Evolutionary conservation across 495 filamentous ascomycete genomes (phyloP).

Genomic region (Pyrenopolyporus hunteri): DNA sequence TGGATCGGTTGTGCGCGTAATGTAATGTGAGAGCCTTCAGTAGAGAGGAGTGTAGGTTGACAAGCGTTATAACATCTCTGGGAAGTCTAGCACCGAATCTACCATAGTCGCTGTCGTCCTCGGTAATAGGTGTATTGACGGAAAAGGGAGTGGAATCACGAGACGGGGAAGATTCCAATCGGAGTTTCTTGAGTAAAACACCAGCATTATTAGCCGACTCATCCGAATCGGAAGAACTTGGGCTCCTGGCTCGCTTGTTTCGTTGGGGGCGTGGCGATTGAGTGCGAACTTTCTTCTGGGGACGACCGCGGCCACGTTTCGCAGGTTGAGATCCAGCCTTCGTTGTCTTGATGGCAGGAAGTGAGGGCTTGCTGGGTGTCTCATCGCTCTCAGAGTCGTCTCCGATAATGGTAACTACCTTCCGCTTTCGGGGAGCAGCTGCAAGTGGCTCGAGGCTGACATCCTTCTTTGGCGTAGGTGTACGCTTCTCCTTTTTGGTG

Average conservation of each 20-base stretch:
- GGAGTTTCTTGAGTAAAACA: constrained; percentile 48
- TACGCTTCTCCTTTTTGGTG: constrained; percentile 40
- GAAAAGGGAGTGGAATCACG: constrained; percentile 38
- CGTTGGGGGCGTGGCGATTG: constrained; percentile 10
- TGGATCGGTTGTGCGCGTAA: constrained; percentile 67
- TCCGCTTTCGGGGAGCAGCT: constrained; percentile 42
- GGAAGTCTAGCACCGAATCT: constrained; percentile 47
- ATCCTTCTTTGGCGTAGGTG: constrained; percentile 33
- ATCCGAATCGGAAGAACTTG: constrained; percentile 40
- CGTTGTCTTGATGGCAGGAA: constrained; percentile 13
- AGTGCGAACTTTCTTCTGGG: constrained; percentile 31
- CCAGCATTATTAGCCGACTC: constrained; percentile 38
- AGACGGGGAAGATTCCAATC: constrained; percentile 48
- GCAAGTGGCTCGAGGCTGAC: constrained; percentile 31
- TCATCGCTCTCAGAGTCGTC: constrained; percentile 36
- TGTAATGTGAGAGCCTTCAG: constrained; percentile 64
- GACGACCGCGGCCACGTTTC: constrained; percentile 31
- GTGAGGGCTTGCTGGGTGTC: constrained; percentile 15
- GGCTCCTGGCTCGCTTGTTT: constrained; percentile 38
- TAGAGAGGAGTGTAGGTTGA: constrained; percentile 62
- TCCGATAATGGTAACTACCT: constrained; percentile 29
- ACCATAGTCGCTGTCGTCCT: constrained; percentile 37
- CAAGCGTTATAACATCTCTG: constrained; percentile 59
- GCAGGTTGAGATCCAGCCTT: constrained; percentile 12
- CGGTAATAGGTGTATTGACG: constrained; percentile 38